A percentile compares a stretch with the other conserved stretches of the same genome.
These are phyloP conservation scores for Arthrobotrys musiformis DNA, from an alignment of 2,329 filamentous ascomycete species.

Conservation along the genomic window DNA sequence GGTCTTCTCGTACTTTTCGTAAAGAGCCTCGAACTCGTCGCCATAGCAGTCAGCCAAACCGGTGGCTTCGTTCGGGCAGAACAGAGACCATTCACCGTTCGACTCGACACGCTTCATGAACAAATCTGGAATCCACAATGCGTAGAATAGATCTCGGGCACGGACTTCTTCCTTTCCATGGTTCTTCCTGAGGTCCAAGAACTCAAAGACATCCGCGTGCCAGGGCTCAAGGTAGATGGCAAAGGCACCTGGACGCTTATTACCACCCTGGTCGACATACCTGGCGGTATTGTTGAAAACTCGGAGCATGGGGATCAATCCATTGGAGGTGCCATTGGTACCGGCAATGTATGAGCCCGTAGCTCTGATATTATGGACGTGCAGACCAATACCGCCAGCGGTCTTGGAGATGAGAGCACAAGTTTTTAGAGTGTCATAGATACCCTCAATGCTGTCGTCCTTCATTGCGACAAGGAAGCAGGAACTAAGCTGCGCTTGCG, in stretches of 20 bases:
- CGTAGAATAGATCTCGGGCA: constrained; percentile 96
- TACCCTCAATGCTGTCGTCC: constrained; percentile 98
- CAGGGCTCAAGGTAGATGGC: constrained; percentile 99
- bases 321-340: constrained; percentile 98
- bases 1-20: constrained; percentile 84
- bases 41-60: constrained; percentile 96
- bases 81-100: constrained; percentile 96
- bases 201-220: constrained; percentile 98
- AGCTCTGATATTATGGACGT: constrained; percentile 94
- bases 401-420: constrained; percentile 99
- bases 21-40: constrained; percentile 94
- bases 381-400: constrained; percentile 95
- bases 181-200: constrained; percentile 98
- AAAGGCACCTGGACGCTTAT: constrained; percentile 98
- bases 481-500: constrained; percentile 91
- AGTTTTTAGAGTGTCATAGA: constrained; percentile 98
- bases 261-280: constrained; percentile 98
- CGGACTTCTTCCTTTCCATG: constrained; percentile 98
- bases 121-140: constrained; percentile 96
- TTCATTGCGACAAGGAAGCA: constrained; percentile 99
- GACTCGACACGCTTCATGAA: constrained; percentile 99
- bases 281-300: constrained; percentile 99
- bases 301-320: constrained; percentile 95
- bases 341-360: constrained; percentile 98
- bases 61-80: constrained; percentile 97